Evolutionary conservation across 208 protist species (phyloP), one percentile per base, ranked within the genome.

Genomic region (Naegleria gruberi): DNA sequence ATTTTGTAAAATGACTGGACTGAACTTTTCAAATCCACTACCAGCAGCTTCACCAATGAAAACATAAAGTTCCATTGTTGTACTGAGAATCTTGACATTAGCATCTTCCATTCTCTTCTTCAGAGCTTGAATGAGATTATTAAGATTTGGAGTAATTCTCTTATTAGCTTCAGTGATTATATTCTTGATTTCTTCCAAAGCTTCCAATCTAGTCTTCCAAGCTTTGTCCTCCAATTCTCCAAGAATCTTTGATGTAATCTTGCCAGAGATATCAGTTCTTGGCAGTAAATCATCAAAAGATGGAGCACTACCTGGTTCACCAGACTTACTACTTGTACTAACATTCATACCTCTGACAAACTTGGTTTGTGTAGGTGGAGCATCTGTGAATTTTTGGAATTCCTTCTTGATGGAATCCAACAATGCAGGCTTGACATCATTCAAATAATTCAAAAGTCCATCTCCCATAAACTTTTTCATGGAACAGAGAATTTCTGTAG

Each of bases 171-270:
- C 46, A 44, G 23, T 15, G 6, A 90, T 65, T 2, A 81, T 41
- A 10, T 55, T 51, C 30, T 81, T 44, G 4, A 90, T 41, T 81
- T 37, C 30, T 40, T 90, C n/a, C 10, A 90, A 17, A 8, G 45
- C 88, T 15, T 73, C 88, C 1, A 81, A 37, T 57, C 88, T 47
- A 34, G 6, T 41, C n/a, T 90, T 90, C 88, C 88, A 90, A 26
- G 57, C 15, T 10, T 81, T 40, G 42, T 81, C 51, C 7, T 84
- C 74, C 44, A 90, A 42, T 5, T 81, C 26, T 17, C 41, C 81
- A 7, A 81, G 45, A 19, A 44, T 8, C 34, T 90, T 90, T 40
- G 30, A 0, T 10, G 45, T 81, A 26, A 90, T n/a, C n/a, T 81
- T 34, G 6, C 6, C 5, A 23, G 15, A 57, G 55, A 90, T 90